Conservation (phyloP, 2,329 filamentous ascomycete genomes). For the Trichoderma brevicompactum region DNA sequence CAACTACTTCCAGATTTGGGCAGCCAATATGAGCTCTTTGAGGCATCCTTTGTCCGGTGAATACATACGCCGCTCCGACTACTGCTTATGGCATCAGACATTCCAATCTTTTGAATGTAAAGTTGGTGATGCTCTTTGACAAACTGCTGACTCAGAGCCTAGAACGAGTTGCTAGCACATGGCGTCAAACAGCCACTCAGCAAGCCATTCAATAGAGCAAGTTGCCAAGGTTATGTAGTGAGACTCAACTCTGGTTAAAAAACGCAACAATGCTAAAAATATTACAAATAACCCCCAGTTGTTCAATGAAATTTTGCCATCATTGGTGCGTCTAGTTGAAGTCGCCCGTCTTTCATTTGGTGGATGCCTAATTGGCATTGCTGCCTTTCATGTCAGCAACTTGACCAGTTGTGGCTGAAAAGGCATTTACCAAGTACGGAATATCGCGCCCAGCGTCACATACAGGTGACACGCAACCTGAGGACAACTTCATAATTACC, state of each 20-base stretch:
- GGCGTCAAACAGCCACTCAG: background rate
- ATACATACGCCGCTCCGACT: constrained; percentile 12
- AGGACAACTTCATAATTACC: background rate
- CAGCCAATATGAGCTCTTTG: too few species aligned
- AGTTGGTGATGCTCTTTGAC: background rate
- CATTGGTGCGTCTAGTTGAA: background rate
- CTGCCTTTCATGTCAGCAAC: too few species aligned
- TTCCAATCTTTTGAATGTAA: too few species aligned
- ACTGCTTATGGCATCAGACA: constrained; percentile 10
- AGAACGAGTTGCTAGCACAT: background rate
- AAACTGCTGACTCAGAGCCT: background rate
- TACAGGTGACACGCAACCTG: background rate
- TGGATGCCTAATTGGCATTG: too few species aligned
- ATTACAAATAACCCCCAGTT: too few species aligned
- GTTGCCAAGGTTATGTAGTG: too few species aligned
- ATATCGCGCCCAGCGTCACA: background rate
- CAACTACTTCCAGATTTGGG: too few species aligned
- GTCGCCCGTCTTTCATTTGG: too few species aligned
- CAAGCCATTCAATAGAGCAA: background rate
- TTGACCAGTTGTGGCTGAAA: too few species aligned
- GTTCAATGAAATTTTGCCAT: too few species aligned
- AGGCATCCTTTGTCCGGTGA: background rate
- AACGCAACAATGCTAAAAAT: too few species aligned
- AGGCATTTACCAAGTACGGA: background rate
- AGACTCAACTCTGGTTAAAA: too few species aligned